Conservation (phyloP, 1,284 basidiomycete genomes). For the Cystobasidium pallidum region DNA sequence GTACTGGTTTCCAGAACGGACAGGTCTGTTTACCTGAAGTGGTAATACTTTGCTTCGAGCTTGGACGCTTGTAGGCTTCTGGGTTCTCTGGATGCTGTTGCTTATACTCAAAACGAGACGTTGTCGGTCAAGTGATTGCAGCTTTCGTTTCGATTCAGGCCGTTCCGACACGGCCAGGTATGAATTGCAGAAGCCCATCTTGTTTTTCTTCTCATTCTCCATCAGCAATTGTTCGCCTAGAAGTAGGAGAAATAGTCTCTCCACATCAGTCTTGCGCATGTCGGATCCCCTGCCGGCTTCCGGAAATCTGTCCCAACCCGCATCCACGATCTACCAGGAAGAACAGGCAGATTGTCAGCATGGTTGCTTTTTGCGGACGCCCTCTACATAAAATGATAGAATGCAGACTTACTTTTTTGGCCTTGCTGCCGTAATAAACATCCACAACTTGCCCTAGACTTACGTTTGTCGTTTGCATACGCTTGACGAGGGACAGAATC, state of each 20-base stretch:
- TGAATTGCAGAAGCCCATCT: conserved; percentile 9
- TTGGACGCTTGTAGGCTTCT: background rate
- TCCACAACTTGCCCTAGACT: conserved; percentile 60
- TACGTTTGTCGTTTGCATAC: conserved; percentile 56
- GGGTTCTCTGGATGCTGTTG: background rate
- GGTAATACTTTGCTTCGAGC: background rate
- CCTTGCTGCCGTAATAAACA: conserved; percentile 68
- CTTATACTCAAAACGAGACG: conserved; percentile 2
- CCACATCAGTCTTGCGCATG: conserved; percentile 54
- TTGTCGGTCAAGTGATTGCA: conserved; percentile 40
- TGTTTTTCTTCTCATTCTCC: conserved; percentile 4
- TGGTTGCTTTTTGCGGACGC: background rate
- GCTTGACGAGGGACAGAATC: conserved; percentile 56
- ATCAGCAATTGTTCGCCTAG: conserved; percentile 32
- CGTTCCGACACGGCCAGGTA: conserved; percentile 4
- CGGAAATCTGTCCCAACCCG: conserved; percentile 61
- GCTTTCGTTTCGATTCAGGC: conserved; percentile 20
- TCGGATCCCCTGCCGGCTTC: conserved; percentile 65
- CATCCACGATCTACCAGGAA: conserved; percentile 58
- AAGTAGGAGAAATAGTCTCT: conserved; percentile 48
- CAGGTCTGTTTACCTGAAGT: background rate
- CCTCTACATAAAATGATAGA: background rate
- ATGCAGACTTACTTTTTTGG: conserved; percentile 54
- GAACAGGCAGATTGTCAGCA: background rate
- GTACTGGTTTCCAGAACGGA: background rate